Evolutionary conservation across 495 filamentous ascomycete genomes (phyloP).

Genomic region (Neurospora tetrasperma): DNA sequence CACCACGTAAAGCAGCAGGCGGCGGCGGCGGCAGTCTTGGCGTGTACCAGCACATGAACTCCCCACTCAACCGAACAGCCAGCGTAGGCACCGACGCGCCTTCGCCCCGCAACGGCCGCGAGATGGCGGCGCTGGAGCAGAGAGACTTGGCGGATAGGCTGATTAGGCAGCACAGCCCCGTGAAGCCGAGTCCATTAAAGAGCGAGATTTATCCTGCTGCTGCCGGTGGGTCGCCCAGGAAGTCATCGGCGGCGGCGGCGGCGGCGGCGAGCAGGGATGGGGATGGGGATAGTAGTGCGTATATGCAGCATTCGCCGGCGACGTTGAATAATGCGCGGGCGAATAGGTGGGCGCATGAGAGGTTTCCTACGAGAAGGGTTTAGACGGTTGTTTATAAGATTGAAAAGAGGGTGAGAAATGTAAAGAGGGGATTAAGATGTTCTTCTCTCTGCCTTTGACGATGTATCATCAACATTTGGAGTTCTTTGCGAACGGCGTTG

Average conservation of each 20-base stretch:
- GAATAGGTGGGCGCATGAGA: slow-evolving; percentile 25
- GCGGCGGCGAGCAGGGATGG: not conserved
- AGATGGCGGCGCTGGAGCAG: slow-evolving; percentile 45
- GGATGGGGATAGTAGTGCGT: not conserved
- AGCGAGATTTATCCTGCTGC: not conserved
- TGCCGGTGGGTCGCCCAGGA: not conserved
- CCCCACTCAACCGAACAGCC: slow-evolving; percentile 50
- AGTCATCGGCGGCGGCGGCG: not conserved
- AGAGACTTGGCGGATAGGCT: slow-evolving; percentile 21
- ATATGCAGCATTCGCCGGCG: slow-evolving; percentile 14
- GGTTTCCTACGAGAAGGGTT: slow-evolving; percentile 25
- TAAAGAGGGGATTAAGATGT: no score
- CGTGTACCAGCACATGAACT: slow-evolving; percentile 68
- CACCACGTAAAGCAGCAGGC: not conserved
- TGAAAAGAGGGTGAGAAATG: not conserved
- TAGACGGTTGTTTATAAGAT: not conserved
- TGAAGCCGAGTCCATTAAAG: slow-evolving; percentile 9
- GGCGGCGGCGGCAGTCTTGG: slow-evolving; percentile 73
- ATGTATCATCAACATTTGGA: not conserved
- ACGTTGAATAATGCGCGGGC: slow-evolving; percentile 20
- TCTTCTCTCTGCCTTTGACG: not conserved
- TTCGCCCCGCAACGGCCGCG: slow-evolving; percentile 41
- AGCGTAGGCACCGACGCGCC: slow-evolving; percentile 27
- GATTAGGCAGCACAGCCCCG: slow-evolving; percentile 18
- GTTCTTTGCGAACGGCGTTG: not conserved